Base-by-base conservation (phyloP, 768 basidiomycete species). In the Leccinum boreale region DNA sequence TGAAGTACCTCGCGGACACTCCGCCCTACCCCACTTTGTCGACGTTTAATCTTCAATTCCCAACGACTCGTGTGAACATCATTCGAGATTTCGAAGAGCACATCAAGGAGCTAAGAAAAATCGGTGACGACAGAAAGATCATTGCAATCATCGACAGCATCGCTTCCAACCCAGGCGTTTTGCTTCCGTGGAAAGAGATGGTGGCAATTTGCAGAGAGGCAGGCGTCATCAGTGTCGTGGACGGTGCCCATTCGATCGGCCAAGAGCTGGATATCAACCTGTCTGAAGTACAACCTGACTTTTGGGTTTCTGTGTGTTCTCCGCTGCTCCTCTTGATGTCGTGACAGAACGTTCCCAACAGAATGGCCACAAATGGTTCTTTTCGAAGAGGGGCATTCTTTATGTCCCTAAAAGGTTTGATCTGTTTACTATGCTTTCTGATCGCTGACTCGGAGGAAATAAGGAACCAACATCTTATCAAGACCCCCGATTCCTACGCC, bases 361-460 rank as follows among this genome's bases (percentile, higher is more conserved):
- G 84, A 92, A 92, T 64, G 88, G 87, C 61, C 89, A 94, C 72
- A 94, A 94, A 71, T 95, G 93, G 92, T 73, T 93, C 2, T 85
- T 79, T 63, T 78, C 83, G 4, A 87, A 90, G 69, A 80, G 92
- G 7, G 77, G 83, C 1, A 75, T 87, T 17, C 74, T 94, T 12
- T 94, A 94, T 67, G 88, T 90, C 5, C 88, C 91, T 0, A 78
- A 75, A 54, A 72, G 82, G 84, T 83, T 57, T 28, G 78, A 35
- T 50, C 14, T 5, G 10, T 12, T 53, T 44, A 28, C 8, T 17
- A 7, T 42, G 42, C n/a, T 45, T 11, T 0, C 33, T 49, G 3
- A 5, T 33, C 29, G 29, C 52, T 52, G 19, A 58, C n/a, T 23
- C 17, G 0, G 24, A 14, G 44, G 44, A 56, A 26, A 29, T 15